Evolutionary conservation across 2,329 filamentous ascomycete species (phyloP).

Genomic region (Cercospora nicotianae): DNA sequence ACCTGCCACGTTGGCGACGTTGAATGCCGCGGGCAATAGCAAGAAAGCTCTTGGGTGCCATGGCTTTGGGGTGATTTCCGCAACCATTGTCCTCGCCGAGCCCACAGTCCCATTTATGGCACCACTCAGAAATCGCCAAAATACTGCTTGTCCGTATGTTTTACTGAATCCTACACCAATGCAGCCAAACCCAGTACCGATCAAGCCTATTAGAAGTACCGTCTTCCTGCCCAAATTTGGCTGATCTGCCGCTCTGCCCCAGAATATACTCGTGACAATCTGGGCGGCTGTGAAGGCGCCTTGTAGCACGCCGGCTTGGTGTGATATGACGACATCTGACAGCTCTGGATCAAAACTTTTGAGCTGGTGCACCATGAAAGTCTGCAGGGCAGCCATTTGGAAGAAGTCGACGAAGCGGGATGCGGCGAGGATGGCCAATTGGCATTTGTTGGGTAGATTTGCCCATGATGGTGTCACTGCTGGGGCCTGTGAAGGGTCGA

Average conservation of each 20-base stretch:
- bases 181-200: constrained; percentile 43
- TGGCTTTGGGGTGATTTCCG: constrained; percentile 42
- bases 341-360: constrained; percentile 45
- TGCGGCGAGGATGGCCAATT: constrained; percentile 43
- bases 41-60: constrained; percentile 46
- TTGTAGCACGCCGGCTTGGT: constrained; percentile 45
- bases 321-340: constrained; percentile 49
- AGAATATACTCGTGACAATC: constrained; percentile 45
- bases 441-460: constrained; percentile 45
- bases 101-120: constrained; percentile 46
- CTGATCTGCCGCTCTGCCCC: constrained; percentile 45
- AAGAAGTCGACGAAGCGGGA: constrained; percentile 49
- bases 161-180: constrained; percentile 44
- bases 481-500: background rate
- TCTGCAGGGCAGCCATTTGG: constrained; percentile 47
- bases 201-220: constrained; percentile 43
- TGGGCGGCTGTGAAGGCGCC: constrained; percentile 47
- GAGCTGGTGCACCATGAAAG: constrained; percentile 48
- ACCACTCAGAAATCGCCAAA: constrained; percentile 44
- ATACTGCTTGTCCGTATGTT: constrained; percentile 44
- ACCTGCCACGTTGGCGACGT: constrained; percentile 44
- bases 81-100: constrained; percentile 46
- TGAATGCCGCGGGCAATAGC: constrained; percentile 44
- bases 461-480: constrained; percentile 39
- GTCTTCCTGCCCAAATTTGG: constrained; percentile 48